Base-by-base conservation (phyloP, 1,284 basidiomycete species). In the Sutorius eximius region DNA sequence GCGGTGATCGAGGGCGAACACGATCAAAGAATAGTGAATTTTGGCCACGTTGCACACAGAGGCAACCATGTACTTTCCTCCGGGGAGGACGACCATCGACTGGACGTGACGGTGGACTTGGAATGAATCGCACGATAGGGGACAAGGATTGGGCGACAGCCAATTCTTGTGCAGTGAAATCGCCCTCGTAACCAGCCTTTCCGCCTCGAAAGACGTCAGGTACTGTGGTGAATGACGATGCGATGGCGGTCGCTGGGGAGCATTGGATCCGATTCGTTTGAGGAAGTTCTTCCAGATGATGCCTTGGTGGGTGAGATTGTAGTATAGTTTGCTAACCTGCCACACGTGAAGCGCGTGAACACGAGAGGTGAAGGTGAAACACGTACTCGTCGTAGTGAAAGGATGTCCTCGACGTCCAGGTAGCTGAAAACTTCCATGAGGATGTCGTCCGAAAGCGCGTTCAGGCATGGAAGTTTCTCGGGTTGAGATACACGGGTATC, bases 231-330 rank as follows among this genome's bases (percentile, higher is more conserved):
- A 70, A 57, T 83, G 81, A 13, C 77, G 76, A 49, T 77, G 72
- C 0, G 82, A 83, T 0, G 85, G 86, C 3, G 86, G 85, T 3
- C 86, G 69, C 3, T 83, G 83, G 7, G 86, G 82, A n/a, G 86
- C 69, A 11, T 80, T 82, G 20, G 85, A 73, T 36, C 73, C 73
- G 56, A 86, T 73, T 13, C 72, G 68, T 37, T 71, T 69, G 49
- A 89, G 71, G 57, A 86, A 80, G 22, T 80, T 78, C 64, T 85
- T 86, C 88, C 88, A 90, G 38, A 89, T 79, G 48, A 79, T 70
- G 16, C 86, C 78, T 56, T 87, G 80, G 56, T 86, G 85, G 0
- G 86, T 86, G 51, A 87, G 73, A 33, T 80, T 64, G 64, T 79
- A 86, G 59, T 83, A 80, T 1, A 73, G 59, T 61, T 77, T 82